Base-by-base conservation (phyloP, 495 filamentous ascomycete genomes). In the Podospora fimiseda region DNA sequence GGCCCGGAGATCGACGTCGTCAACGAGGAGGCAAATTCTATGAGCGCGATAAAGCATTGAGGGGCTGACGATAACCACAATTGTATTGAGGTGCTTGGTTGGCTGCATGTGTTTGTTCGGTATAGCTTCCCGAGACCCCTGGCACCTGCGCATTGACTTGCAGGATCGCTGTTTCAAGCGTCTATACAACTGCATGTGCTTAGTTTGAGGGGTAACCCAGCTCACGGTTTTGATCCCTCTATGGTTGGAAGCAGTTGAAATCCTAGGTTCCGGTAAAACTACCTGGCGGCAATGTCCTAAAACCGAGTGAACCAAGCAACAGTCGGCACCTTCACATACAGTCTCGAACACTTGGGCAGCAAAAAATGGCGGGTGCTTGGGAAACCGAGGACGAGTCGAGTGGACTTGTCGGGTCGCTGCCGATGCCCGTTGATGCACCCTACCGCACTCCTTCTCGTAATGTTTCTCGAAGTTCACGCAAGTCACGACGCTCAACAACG, bases 391-490 rank as follows among this genome's bases (percentile, higher is more conserved):
- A 80, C 52, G 79, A 81, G 67, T 68, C 75, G 61, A 70, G 60
- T 51, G 66, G 58, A 54, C 69, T 73, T 58, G 68, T 76, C 43
- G 72, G 67, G 19, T 71, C 76, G 18, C 69, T 90, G 27, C 84
- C 88, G 24, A 81, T 83, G 42, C 86, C 87, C 16, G 74, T 79
- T 18, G 80, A 83, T 38, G 85, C 82, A 14, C 82, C 85, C 6
- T 85, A 82, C 56, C 74, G 83, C 57, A 78, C 79, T 11, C 81
- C 81, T 13, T 79, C 83, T 24, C 70, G 75, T 60, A 81, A 79
- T 24, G 80, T 82, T 8, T 80, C 83, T 21, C 70, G 75, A 58
- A 56, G 70, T 41, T 81, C 81, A 43, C 73, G 67, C 43, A 73
- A 64, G 46, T 76, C 74, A n/a, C 65, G 70, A 23, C 64, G 75